Evolutionary conservation across 2,329 filamentous ascomycete species (phyloP).

Genomic region (Fusarium concolor): DNA sequence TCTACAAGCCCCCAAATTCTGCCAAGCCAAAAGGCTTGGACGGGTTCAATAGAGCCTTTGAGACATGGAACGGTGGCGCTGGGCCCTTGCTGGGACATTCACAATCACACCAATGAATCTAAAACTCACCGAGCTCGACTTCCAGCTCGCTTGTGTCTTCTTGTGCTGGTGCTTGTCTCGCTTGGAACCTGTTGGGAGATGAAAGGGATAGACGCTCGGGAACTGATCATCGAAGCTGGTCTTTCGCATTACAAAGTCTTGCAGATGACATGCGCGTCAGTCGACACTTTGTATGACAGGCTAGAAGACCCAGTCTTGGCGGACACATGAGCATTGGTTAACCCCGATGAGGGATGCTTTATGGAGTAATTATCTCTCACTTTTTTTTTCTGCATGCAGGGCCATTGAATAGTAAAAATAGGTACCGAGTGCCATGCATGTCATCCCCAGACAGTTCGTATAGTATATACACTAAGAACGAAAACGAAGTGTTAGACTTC

Average conservation of each 20-base stretch:
- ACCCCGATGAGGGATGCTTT: slow-evolving; percentile 13
- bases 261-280: slow-evolving; percentile 38
- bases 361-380: background rate
- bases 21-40: slow-evolving; percentile 32
- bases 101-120: slow-evolving; percentile 15
- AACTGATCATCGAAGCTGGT: slow-evolving; percentile 31
- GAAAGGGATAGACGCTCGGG: slow-evolving; percentile 14
- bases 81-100: slow-evolving; percentile 28
- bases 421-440: background rate
- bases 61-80: slow-evolving; percentile 39
- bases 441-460: background rate
- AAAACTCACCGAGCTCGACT: slow-evolving; percentile 42
- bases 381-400: background rate
- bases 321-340: slow-evolving; percentile 15
- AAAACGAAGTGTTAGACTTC: background rate
- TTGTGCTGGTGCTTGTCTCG: slow-evolving; percentile 23
- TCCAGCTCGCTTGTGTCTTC: slow-evolving; percentile 25
- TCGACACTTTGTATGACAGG: slow-evolving; percentile 15
- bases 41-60: slow-evolving; percentile 22
- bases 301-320: slow-evolving; percentile 6
- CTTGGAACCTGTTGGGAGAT: slow-evolving; percentile 28
- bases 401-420: background rate
- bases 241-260: slow-evolving; percentile 17
- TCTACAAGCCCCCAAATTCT: slow-evolving; percentile 16
- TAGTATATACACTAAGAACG: background rate